A percentile compares a stretch with the other conserved stretches of the same genome.
These are phyloP conservation scores for Suhomyces chickasaworum DNA, from an alignment of 1,139 yeast species.

Conservation along the genomic window DNA sequence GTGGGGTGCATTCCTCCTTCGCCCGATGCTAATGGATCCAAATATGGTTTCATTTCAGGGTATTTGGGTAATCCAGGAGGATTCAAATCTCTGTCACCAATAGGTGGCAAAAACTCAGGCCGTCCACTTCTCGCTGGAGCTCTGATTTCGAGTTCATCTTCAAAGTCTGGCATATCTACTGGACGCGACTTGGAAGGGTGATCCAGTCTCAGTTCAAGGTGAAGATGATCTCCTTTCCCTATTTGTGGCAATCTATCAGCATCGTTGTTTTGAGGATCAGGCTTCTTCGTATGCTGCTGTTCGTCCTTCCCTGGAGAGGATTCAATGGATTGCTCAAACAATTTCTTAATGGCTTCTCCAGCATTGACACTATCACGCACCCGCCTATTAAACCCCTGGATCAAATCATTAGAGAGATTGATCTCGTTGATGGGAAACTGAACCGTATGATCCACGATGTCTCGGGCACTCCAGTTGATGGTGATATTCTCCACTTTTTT, in stretches of 20 bases:
- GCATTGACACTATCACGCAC: slow-evolving; percentile 11
- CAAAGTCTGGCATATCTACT: slow-evolving; percentile 31
- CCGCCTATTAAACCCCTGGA: slow-evolving; percentile 24
- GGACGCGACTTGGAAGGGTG: slow-evolving; percentile 1
- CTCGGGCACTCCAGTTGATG: slow-evolving; percentile 25
- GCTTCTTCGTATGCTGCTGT: slow-evolving; percentile 3
- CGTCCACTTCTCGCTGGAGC: slow-evolving; percentile 11
- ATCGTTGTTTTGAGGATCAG: slow-evolving; percentile 12
- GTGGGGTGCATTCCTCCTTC: slow-evolving; percentile 60
- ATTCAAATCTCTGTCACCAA: slow-evolving; percentile 54
- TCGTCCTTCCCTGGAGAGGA: neutral
- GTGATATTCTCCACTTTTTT: slow-evolving; percentile 25
- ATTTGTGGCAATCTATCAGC: slow-evolving; percentile 10
- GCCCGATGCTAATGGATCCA: slow-evolving; percentile 35
- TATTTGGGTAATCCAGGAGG: slow-evolving; percentile 50
- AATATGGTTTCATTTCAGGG: slow-evolving; percentile 44
- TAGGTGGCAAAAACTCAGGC: slow-evolving; percentile 28
- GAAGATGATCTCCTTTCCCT: neutral
- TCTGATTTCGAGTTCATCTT: slow-evolving; percentile 28
- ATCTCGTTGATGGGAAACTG: slow-evolving; percentile 31
- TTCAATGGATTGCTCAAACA: slow-evolving; percentile 9
- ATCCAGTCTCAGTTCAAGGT: neutral
- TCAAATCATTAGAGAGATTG: slow-evolving; percentile 27
- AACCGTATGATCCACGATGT: slow-evolving; percentile 19
- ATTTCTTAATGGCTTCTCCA: slow-evolving; percentile 10